Evolutionary conservation across 306 rosid genomes (phyloP), one percentile per base, ranked within the genome.

Genomic region (Vigna radiata): DNA sequence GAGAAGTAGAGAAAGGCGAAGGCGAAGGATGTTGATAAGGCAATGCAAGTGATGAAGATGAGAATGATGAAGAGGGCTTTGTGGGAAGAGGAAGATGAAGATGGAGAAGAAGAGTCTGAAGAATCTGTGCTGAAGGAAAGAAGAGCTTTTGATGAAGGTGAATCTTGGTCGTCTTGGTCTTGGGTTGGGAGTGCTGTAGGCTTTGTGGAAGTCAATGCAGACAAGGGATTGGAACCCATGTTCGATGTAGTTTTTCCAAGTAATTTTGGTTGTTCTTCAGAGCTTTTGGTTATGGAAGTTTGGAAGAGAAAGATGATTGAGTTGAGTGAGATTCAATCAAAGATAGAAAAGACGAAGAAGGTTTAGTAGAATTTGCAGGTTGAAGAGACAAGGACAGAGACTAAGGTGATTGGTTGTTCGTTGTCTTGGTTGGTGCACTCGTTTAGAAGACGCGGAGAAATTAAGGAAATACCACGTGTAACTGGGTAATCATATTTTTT

Each of bases 1-100:
- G 93, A 72, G 77, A 78, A 63, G 46, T 87, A 89, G 84, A 92
- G 93, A 81, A 89, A 92, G 10, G 96, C 97, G 61, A 94, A 90
- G 12, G 96, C 91, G 1, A 39, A 8, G 2, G 99, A 87, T 61
- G 92, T 78, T 54, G 98, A 89, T 81, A 96, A 71, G 12, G 97
- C 86, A 29, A 89, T 60, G 77, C 86, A 83, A 33, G 96, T 86
- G 81, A 78, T 44, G 83, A 90, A 63, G 6, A 86, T 43, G 2
- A 96, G 97, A 8, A 87, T 73, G 85, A 91, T 74, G 89, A 96
- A 85, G 84, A 96, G 61, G 77, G 83, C 47, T 79, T 81, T 92
- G 58, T 72, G 82, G 44, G 85, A 36, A 27, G 79, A 37, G 16
- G 87, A 53, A 1, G 86, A 46, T 1, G 86, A n/a, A 4, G 84